These are phyloP conservation scores for Phaffia rhodozyma DNA, from an alignment of 1,284 basidiomycete genomes.

Conservation along the genomic window DNA sequence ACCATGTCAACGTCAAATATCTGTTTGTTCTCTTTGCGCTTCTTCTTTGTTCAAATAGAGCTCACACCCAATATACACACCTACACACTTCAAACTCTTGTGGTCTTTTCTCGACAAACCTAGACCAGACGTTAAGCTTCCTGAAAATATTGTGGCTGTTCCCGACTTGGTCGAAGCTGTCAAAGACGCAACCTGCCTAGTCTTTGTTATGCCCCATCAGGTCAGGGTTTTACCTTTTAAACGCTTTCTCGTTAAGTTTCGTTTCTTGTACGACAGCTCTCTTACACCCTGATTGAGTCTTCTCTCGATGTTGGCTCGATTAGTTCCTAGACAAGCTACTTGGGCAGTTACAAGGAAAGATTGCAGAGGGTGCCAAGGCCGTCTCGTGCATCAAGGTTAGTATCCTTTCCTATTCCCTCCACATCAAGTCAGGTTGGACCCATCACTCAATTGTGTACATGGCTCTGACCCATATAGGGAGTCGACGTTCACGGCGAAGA, in stretches of 20 bases:
- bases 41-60: not conserved
- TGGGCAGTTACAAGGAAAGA: constrained; percentile 36
- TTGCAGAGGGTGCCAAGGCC: constrained; percentile 35
- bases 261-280: not conserved
- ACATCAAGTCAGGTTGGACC: too few relatives aligned
- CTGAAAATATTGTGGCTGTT: constrained; percentile 42
- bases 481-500: constrained; percentile 41
- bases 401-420: not conserved
- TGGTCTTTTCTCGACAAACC: not conserved
- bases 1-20: constrained; percentile 29
- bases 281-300: not conserved
- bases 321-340: constrained; percentile 31
- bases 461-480: constrained; percentile 27
- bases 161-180: constrained; percentile 41
- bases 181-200: constrained; percentile 42
- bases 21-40: constrained; percentile 5
- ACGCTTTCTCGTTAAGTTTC: too few relatives aligned
- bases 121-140: constrained; percentile 39
- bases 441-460: not conserved
- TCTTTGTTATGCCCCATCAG: constrained; percentile 48
- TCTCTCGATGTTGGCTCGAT: not conserved
- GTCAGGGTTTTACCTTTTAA: constrained; percentile 25
- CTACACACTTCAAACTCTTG: not conserved
- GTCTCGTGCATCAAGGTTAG: constrained; percentile 41
- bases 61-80: not conserved